phyloP scores from a whole-genome alignment of 129 eudicot genomes.

The Silybum marianum region DNA sequence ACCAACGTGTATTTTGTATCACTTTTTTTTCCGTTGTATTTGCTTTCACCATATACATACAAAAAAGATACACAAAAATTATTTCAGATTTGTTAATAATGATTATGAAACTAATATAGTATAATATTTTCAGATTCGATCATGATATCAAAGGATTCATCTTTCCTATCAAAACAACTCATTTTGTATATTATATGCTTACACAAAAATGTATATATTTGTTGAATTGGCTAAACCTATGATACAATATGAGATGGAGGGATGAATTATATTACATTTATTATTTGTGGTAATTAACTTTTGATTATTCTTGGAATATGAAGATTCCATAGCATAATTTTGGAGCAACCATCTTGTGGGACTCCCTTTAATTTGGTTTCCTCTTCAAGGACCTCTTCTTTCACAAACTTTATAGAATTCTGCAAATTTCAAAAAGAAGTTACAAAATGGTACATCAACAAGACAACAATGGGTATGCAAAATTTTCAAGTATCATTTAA shows the following conservation, averaged over 20 bases:
- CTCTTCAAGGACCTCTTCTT: conserved; percentile 82
- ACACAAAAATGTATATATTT: conserved; percentile 9
- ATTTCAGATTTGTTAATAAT: too few species aligned
- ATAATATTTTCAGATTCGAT: neutral
- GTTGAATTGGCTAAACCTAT: conserved; percentile 22
- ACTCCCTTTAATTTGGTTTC: conserved; percentile 78
- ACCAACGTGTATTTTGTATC: neutral
- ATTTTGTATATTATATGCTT: neutral
- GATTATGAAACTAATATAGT: too few species aligned
- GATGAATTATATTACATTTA: conserved; percentile 12
- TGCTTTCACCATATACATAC: neutral
- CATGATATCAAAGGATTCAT: neutral
- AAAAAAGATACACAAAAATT: too few species aligned
- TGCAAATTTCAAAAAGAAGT: conserved; percentile 22
- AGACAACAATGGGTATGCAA: neutral
- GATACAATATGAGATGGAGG: neutral
- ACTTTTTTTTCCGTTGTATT: neutral
- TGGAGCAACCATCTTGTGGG: conserved; percentile 76
- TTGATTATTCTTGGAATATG: conserved; percentile 40
- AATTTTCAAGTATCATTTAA: neutral
- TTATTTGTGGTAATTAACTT: conserved; percentile 15
- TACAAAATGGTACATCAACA: neutral
- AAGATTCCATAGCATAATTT: conserved; percentile 75
- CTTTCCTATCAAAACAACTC: neutral
- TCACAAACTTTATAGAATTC: conserved; percentile 81